Conservation (phyloP, 495 filamentous ascomycete species). For the Tuber borchii region DNA sequence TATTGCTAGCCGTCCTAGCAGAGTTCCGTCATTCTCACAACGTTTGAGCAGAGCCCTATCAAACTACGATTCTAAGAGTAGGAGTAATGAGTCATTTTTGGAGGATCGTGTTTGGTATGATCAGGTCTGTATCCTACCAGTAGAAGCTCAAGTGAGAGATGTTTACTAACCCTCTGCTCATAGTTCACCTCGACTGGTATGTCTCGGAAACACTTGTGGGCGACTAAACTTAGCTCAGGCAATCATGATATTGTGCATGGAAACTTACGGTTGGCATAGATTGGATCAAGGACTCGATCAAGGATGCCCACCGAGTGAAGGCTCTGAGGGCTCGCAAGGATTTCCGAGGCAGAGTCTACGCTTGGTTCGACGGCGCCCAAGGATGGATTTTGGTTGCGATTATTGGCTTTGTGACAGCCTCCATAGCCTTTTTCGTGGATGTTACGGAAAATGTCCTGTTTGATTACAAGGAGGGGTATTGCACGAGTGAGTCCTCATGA, state of each 20-base stretch:
- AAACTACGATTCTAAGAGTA: conserved; percentile 33
- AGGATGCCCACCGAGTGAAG: conserved; percentile 83
- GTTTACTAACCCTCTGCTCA: conserved; percentile 1
- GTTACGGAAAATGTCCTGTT: conserved; percentile 76
- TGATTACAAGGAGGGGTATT: conserved; percentile 87
- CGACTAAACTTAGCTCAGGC: neutral
- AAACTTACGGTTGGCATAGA: conserved; percentile 47
- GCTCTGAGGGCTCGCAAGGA: conserved; percentile 74
- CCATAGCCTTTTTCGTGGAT: conserved; percentile 82
- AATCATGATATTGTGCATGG: neutral
- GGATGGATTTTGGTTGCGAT: conserved; percentile 92
- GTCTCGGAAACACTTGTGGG: neutral
- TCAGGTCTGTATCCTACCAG: conserved; percentile 47
- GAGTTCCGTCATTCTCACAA: conserved; percentile 38
- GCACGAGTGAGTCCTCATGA: conserved; percentile 47
- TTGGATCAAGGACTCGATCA: conserved; percentile 97
- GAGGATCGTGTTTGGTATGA: conserved; percentile 98
- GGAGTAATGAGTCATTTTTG: conserved; percentile 31
- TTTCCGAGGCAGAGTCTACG: conserved; percentile 66
- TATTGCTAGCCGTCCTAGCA: conserved; percentile 22
- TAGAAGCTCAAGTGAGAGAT: neutral
- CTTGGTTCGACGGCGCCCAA: conserved; percentile 79
- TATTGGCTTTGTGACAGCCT: conserved; percentile 79
- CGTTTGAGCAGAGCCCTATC: conserved; percentile 38
- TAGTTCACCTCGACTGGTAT: conserved; percentile 72